Evolutionary conservation across 2,329 filamentous ascomycete species (phyloP).

Genomic region (Trichoderma guizhouense): DNA sequence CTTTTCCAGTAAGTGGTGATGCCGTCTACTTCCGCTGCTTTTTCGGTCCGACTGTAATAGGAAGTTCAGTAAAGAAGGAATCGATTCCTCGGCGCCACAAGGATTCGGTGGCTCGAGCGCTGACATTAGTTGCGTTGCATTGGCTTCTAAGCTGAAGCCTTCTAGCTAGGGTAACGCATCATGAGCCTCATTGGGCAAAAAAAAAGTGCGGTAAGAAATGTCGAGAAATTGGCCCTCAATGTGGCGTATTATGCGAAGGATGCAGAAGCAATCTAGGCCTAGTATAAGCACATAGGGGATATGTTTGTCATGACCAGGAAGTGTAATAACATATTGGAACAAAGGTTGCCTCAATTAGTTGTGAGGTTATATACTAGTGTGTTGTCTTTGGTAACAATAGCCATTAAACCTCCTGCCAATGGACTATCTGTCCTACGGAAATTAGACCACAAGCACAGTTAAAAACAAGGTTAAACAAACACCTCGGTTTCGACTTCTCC

Average conservation of each 20-base stretch:
- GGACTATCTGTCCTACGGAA: not conserved
- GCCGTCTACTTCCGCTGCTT: not conserved
- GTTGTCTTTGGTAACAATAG: not conserved
- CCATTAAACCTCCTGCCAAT: not conserved
- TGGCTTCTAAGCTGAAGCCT: not conserved
- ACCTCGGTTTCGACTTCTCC: not conserved
- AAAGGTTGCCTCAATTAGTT: not conserved
- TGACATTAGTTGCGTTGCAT: not conserved
- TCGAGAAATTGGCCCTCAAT: not conserved
- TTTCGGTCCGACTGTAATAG: not conserved
- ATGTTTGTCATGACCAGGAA: not conserved
- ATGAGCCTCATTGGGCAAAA: not conserved
- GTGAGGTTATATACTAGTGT: not conserved
- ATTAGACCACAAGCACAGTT: not conserved
- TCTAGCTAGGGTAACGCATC: not conserved
- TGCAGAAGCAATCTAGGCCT: not conserved
- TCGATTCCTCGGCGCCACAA: not conserved
- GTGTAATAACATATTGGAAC: not conserved
- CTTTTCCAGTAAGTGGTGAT: not conserved
- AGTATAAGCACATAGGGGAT: not conserved
- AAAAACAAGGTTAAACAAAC: not conserved
- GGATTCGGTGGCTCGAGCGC: not conserved
- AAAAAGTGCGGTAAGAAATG: not conserved
- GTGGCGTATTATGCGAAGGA: not conserved
- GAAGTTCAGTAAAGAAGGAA: not conserved